Conservation (phyloP, 2,329 filamentous ascomycete species). For the Elsinoe australis region DNA sequence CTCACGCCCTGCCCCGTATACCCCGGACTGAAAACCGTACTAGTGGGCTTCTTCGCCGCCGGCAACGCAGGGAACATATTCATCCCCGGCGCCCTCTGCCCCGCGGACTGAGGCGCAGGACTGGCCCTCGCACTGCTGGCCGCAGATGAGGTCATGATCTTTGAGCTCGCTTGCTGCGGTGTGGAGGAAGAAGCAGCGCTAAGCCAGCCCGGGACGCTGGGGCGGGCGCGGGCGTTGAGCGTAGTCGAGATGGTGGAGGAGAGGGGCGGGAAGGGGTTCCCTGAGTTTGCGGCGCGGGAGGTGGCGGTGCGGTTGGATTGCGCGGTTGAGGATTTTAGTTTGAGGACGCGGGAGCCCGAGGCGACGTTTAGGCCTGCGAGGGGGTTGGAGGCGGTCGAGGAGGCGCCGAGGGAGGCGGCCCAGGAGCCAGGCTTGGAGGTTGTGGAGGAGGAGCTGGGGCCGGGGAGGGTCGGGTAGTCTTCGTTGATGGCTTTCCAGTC, state of each 20-base stretch:
- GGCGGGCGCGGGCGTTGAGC: conserved; percentile 10
- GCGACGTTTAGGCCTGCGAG: conserved; percentile 43
- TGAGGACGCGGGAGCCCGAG: conserved; percentile 56
- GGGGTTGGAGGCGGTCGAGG: conserved; percentile 50
- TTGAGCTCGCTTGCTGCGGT: conserved; percentile 27
- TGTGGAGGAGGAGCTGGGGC: conserved; percentile 53
- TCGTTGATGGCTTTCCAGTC: conserved; percentile 95
- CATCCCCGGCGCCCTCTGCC: conserved; percentile 24
- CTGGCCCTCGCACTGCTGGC: conserved; percentile 25
- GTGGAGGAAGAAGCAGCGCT: conserved; percentile 22
- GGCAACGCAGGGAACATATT: conserved; percentile 81
- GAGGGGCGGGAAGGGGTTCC: conserved; percentile 20
- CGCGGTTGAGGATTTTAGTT: conserved; percentile 61
- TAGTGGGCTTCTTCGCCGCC: conserved; percentile 61
- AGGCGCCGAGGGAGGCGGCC: conserved; percentile 40
- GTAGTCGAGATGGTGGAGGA: conserved; percentile 18
- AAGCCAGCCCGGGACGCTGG: conserved; percentile 17
- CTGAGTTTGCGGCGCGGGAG: conserved; percentile 44
- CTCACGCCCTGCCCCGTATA: conserved; percentile 41
- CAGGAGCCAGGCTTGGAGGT: conserved; percentile 55
- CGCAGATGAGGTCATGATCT: conserved; percentile 29
- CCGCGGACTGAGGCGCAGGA: conserved; percentile 29
- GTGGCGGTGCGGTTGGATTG: conserved; percentile 56
- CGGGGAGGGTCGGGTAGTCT: conserved; percentile 84
- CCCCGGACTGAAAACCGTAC: conserved; percentile 45